phyloP scores from a whole-genome alignment of 345 rosid genomes.

The Nephelium lappaceum region DNA sequence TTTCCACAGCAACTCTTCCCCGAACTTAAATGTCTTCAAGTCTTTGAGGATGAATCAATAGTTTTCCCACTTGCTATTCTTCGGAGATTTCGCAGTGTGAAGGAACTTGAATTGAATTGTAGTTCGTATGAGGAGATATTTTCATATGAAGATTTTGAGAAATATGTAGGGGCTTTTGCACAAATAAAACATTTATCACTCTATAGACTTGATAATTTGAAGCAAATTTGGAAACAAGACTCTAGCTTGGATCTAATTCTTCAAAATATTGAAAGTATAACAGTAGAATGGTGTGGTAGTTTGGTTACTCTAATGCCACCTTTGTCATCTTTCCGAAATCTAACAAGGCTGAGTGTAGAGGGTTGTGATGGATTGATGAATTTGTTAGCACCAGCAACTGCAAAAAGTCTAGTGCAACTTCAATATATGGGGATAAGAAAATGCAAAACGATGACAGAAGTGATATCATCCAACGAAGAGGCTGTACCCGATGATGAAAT shows the following conservation, averaged over 20 bases:
- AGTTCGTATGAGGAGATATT: background rate
- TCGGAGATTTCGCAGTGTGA: constrained; percentile 2
- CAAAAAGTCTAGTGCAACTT: no score
- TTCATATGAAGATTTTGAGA: background rate
- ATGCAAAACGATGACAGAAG: no score
- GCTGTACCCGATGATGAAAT: no score
- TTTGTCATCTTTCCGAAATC: background rate
- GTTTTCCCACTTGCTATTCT: constrained; percentile 4
- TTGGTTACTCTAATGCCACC: background rate
- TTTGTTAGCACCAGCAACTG: no score
- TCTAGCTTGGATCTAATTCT: no score
- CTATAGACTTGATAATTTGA: no score
- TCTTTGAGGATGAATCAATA: background rate
- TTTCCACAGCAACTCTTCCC: no score
- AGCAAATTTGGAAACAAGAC: no score
- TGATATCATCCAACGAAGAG: no score
- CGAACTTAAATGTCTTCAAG: background rate
- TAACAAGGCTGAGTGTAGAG: no score
- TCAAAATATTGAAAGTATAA: background rate
- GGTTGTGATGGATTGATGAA: no score
- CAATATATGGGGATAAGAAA: no score
- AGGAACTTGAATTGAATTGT: background rate
- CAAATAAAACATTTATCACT: background rate
- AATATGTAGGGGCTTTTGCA: background rate
- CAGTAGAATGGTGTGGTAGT: background rate